Conservation (phyloP, 495 filamentous ascomycete genomes). For the Penicillium cataractarum region DNA sequence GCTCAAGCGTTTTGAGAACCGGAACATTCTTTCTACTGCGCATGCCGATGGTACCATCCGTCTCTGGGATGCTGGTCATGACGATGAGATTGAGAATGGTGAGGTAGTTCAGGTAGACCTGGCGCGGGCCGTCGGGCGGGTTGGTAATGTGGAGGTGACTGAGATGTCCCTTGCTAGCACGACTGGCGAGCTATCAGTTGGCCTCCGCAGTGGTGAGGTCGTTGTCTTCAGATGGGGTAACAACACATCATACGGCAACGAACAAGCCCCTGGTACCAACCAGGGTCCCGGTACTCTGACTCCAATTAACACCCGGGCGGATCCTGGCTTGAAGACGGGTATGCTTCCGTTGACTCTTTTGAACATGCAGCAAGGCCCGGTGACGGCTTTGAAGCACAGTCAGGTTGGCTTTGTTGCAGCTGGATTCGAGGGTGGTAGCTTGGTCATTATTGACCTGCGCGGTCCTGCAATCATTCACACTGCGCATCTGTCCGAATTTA, state of each 20-base stretch:
- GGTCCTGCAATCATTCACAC: constrained; percentile 87
- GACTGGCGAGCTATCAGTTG: constrained; percentile 83
- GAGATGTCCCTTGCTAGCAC: constrained; percentile 73
- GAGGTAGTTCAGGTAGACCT: constrained; percentile 83
- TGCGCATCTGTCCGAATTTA: constrained; percentile 65
- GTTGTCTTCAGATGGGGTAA: constrained; percentile 84
- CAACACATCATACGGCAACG: constrained; percentile 66
- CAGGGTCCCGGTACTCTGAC: constrained; percentile 62
- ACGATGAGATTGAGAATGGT: constrained; percentile 90
- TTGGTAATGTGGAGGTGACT: constrained; percentile 75
- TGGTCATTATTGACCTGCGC: constrained; percentile 82
- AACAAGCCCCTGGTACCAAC: constrained; percentile 57
- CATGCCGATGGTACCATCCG: constrained; percentile 87
- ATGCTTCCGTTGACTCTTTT: constrained; percentile 79
- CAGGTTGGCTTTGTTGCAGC: constrained; percentile 90
- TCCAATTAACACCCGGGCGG: constrained; percentile 71
- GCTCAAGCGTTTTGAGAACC: constrained; percentile 73
- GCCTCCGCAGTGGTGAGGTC: constrained; percentile 78
- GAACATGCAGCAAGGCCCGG: constrained; percentile 76
- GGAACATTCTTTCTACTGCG: constrained; percentile 79
- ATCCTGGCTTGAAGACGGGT: constrained; percentile 80
- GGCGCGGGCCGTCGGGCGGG: constrained; percentile 76
- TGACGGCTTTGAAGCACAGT: constrained; percentile 78
- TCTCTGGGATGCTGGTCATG: constrained; percentile 88
- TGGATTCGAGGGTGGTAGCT: constrained; percentile 76